Conservation (phyloP, 2,329 filamentous ascomycete genomes). For the Tolypocladium album region DNA sequence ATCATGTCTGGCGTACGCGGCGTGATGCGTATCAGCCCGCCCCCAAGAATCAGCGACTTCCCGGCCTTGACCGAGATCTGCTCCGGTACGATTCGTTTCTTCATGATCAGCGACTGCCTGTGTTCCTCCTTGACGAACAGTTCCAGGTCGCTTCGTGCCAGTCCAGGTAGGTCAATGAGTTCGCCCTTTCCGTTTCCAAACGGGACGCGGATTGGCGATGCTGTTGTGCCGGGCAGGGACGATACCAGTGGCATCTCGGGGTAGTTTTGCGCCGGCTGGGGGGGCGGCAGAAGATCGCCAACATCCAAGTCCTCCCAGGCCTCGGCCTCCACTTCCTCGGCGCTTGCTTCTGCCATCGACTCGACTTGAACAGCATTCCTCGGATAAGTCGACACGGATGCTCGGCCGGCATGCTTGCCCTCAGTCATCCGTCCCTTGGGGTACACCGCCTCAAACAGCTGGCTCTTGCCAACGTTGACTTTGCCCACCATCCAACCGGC, state of each 20-base stretch:
- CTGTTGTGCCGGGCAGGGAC: conserved; percentile 82
- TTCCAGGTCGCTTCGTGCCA: conserved; percentile 65
- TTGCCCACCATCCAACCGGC: conserved; percentile 97
- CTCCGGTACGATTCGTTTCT: conserved; percentile 58
- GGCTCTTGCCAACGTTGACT: conserved; percentile 94
- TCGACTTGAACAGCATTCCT: conserved; percentile 5
- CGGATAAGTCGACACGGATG: conserved; percentile 8
- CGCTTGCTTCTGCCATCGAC: conserved; percentile 18
- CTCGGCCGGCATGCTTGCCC: conserved; percentile 3
- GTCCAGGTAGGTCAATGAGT: conserved; percentile 82
- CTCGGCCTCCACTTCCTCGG: conserved; percentile 5
- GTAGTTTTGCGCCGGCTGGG: conserved; percentile 61
- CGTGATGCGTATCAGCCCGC: conserved; percentile 77
- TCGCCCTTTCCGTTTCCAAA: conserved; percentile 83
- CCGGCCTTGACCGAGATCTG: conserved; percentile 63
- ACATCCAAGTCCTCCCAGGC: conserved; percentile 22
- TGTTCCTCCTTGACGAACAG: conserved; percentile 57
- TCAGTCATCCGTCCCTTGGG: conserved; percentile 56
- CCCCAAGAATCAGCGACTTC: conserved; percentile 70
- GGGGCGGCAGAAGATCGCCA: conserved; percentile 60
- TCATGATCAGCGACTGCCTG: conserved; percentile 66
- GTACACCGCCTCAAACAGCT: conserved; percentile 77
- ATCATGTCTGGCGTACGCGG: conserved; percentile 50
- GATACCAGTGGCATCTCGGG: conserved; percentile 82
- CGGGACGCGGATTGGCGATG: conserved; percentile 84